Conservation (phyloP, 345 rosid species). For the Arabis hirsuta region DNA sequence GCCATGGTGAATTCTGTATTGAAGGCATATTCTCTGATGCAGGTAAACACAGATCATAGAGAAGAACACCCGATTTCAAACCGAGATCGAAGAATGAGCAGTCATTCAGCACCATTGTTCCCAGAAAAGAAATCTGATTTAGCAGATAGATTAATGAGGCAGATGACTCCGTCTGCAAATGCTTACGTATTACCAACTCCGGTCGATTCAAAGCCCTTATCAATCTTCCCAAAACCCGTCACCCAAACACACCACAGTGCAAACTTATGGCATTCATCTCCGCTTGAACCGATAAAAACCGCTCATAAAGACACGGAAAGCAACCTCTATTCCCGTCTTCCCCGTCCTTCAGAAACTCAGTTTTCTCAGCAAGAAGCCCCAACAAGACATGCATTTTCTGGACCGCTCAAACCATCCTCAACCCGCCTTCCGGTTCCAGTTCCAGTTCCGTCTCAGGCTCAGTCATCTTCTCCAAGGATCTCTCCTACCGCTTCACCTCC, state of each 20-base stretch:
- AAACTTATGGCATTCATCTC: constrained; percentile 69
- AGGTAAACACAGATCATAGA: constrained; percentile 32
- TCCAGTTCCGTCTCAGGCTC: constrained; percentile 33
- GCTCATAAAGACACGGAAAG: constrained; percentile 47
- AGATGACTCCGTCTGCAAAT: constrained; percentile 50
- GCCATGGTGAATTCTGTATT: background rate
- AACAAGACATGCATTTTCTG: constrained; percentile 61
- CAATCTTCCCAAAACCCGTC: constrained; percentile 52
- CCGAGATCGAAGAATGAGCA: constrained; percentile 51
- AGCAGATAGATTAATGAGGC: constrained; percentile 55
- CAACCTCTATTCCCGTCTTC: constrained; percentile 55
- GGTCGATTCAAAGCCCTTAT: constrained; percentile 52
- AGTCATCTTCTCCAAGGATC: constrained; percentile 64
- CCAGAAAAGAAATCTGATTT: constrained; percentile 67
- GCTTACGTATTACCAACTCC: constrained; percentile 89
- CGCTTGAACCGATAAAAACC: constrained; percentile 74
- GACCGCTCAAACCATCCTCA: constrained; percentile 67
- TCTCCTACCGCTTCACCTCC: constrained; percentile 94
- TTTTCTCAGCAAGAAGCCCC: constrained; percentile 41
- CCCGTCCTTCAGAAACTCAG: constrained; percentile 66
- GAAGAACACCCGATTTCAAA: constrained; percentile 26
- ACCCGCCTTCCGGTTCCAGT: constrained; percentile 45
- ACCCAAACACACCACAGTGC: constrained; percentile 47
- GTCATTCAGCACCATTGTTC: constrained; percentile 87
- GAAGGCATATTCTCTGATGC: constrained; percentile 17